Evolutionary conservation across 2,329 filamentous ascomycete species (phyloP), one percentile per base, ranked within the genome.

Genomic region (Monascus ruber): DNA sequence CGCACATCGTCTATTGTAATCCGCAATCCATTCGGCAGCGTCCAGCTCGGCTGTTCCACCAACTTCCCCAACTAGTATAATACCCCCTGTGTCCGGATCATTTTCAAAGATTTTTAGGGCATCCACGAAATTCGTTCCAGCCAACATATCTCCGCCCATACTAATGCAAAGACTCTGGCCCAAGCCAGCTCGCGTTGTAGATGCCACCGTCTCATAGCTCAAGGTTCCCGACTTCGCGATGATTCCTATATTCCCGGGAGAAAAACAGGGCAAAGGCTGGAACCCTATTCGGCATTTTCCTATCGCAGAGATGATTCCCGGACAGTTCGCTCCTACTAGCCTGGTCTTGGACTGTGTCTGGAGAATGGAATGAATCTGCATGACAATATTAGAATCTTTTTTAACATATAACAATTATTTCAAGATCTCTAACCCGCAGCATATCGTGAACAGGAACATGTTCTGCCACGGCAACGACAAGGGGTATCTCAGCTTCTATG

Each of bases 191-290:
- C 78, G 70, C 5, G 81, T 84, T 24, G 84, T 78, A 1, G 81
- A 79, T 0, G 80, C 83, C 1, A 87, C 83, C 2, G 83, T 77
- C 57, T 89, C 84, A 51, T 88, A 89, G 44, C 81, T 85, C 32
- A 89, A 63, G 0, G 84, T 89, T 1, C 83, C 84, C 0, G 81
- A 86, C 55, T 85, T 87, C n/a, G 82, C 81, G 3, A 85, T 75
- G 39, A 89, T 83, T 2, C 83, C 83, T 24, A 89, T 68, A 41
- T 75, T 73, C 0, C 83, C 84, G 1, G 76, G 72, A 41, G 70
- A 66, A 52, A 86, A 88, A 42, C 79, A 85, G 0, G 80, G 74
- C 8, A 88, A 65, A 4, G 84, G 84, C 56, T 87, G 83, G 54
- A 88, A 87, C 0, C 84, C 83, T 54, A 83, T 78, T 34, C 78